Evolutionary conservation across 1,139 yeast species (phyloP).

Genomic region (Kodamaea arcana): DNA sequence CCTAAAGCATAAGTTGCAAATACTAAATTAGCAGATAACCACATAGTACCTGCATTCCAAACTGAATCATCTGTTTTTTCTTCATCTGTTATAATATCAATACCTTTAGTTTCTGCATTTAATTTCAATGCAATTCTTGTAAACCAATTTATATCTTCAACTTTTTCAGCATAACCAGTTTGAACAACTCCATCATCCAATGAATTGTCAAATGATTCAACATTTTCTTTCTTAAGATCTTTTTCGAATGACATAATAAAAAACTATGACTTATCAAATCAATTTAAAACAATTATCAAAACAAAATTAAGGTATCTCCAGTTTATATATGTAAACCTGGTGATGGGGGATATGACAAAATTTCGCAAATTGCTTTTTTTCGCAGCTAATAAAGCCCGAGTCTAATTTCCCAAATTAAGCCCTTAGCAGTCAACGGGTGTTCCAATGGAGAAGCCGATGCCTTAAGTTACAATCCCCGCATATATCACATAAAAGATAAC

Average conservation of each 20-base stretch:
- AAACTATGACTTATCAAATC: too few species aligned
- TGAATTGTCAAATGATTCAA: constrained; percentile 24
- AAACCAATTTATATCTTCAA: constrained; percentile 11
- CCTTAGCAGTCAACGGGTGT: not conserved
- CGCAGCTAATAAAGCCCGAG: constrained; percentile 5
- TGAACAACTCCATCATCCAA: constrained; percentile 15
- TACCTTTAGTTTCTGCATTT: constrained; percentile 64
- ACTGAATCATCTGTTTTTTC: constrained; percentile 61
- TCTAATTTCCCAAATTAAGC: constrained; percentile 7
- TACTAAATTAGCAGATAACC: constrained; percentile 90
- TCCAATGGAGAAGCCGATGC: not conserved
- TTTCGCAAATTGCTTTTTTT: not conserved
- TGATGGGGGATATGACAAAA: not conserved
- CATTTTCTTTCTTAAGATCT: constrained; percentile 16
- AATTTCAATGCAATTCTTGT: constrained; percentile 31
- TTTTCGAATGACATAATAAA: constrained; percentile 12
- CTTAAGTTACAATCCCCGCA: not conserved
- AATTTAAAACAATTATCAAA: too few species aligned
- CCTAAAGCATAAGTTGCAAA: constrained; percentile 82
- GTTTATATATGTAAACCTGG: too few species aligned
- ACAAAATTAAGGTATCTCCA: too few species aligned
- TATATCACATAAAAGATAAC: not conserved
- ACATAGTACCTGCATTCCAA: constrained; percentile 78
- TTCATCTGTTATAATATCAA: constrained; percentile 63
- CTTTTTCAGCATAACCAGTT: constrained; percentile 21